A percentile compares a stretch with the other conserved stretches of the same genome.
phyloP scores from a whole-genome alignment of 768 basidiomycete species.

The Mycena pura region DNA sequence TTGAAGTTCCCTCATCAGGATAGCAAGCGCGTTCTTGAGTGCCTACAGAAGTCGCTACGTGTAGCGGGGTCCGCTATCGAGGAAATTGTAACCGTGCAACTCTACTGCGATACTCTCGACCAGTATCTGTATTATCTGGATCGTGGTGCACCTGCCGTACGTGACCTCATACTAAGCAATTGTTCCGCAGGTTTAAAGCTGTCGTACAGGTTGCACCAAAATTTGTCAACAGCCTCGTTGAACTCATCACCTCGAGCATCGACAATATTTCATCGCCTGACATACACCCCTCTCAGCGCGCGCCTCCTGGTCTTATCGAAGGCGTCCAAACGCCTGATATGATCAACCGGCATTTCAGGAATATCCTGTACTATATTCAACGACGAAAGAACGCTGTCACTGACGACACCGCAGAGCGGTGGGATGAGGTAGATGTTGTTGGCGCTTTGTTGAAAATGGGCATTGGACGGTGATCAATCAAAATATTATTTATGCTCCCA shows the following conservation, averaged over 20 bases:
- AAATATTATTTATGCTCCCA: too few relatives aligned
- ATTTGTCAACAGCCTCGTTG: slow-evolving; percentile 95
- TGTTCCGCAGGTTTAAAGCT: not conserved
- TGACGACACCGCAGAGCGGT: slow-evolving; percentile 60
- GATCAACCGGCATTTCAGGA: slow-evolving; percentile 93
- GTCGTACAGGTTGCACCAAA: slow-evolving; percentile 82
- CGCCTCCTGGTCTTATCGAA: slow-evolving; percentile 89
- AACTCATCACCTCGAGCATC: slow-evolving; percentile 93
- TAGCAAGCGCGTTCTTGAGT: slow-evolving; percentile 96
- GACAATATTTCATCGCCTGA: slow-evolving; percentile 90
- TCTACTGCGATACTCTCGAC: slow-evolving; percentile 96
- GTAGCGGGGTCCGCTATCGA: slow-evolving; percentile 97
- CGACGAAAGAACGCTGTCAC: slow-evolving; percentile 65
- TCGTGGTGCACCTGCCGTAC: slow-evolving; percentile 87
- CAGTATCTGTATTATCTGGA: slow-evolving; percentile 97
- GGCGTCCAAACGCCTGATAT: slow-evolving; percentile 93
- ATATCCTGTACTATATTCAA: slow-evolving; percentile 86
- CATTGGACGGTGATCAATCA: slow-evolving; percentile 54
- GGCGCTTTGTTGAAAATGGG: slow-evolving; percentile 93
- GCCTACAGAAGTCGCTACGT: slow-evolving; percentile 93
- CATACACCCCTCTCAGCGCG: slow-evolving; percentile 86
- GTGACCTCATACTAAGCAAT: slow-evolving; percentile 36
- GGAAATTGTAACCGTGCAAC: slow-evolving; percentile 94
- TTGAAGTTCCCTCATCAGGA: slow-evolving; percentile 85
- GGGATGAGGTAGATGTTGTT: slow-evolving; percentile 89